phyloP scores from a whole-genome alignment of 495 filamentous ascomycete genomes.

The Corynascus novoguineensis region DNA sequence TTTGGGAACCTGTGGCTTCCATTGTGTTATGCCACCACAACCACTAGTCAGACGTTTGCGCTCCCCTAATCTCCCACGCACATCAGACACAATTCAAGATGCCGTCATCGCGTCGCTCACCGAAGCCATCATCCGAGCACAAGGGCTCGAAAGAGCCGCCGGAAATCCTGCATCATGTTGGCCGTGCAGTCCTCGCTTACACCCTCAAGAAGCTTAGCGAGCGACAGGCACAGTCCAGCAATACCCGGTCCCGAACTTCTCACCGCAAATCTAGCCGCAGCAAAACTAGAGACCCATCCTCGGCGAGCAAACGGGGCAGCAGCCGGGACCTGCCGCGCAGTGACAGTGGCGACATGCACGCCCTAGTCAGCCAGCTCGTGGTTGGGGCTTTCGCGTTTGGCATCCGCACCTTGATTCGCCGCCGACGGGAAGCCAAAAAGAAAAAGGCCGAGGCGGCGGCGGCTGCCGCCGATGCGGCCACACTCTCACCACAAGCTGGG shows the following conservation, averaged over 20 bases:
- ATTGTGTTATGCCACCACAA: not conserved
- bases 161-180: constrained; percentile 23
- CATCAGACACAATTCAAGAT: not conserved
- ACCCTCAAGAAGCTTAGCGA: constrained; percentile 19
- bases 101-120: constrained; percentile 5
- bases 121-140: not conserved
- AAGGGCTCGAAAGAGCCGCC: constrained; percentile 4
- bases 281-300: constrained; percentile 2
- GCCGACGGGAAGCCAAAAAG: constrained; percentile 16
- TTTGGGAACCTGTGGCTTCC: not conserved
- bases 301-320: constrained; percentile 2
- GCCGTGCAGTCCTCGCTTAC: constrained; percentile 25
- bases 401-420: constrained; percentile 18
- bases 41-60: not conserved
- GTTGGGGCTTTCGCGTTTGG: constrained; percentile 26
- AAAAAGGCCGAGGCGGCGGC: constrained; percentile 1
- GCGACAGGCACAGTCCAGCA: not conserved
- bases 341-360: constrained; percentile 23
- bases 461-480: not conserved
- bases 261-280: not conserved
- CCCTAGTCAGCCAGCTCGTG: constrained; percentile 24
- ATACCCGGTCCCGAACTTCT: not conserved
- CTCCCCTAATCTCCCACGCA: not conserved
- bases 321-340: not conserved
- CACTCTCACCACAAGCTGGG: not conserved